Evolutionary conservation across 2,329 filamentous ascomycete species (phyloP).

Genomic region (Daldinia sp.): DNA sequence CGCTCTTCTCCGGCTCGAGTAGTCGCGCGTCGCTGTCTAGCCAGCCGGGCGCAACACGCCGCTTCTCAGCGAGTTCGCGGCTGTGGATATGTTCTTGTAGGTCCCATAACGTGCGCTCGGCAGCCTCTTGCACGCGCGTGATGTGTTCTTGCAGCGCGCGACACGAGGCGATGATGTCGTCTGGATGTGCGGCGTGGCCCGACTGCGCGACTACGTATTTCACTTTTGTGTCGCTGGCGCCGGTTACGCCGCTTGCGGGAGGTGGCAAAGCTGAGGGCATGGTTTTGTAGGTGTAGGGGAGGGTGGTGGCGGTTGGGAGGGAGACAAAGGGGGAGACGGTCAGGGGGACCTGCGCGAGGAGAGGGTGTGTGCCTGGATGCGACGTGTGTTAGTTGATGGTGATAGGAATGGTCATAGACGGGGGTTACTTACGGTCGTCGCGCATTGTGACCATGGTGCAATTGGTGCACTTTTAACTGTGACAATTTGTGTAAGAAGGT

Average conservation of each 20-base stretch:
- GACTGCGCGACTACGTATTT: constrained; percentile 81
- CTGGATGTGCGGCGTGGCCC: constrained; percentile 84
- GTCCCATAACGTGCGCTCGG: constrained; percentile 69
- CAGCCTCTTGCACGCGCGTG: constrained; percentile 71
- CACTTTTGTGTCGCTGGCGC: constrained; percentile 57
- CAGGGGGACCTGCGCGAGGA: constrained; percentile 90
- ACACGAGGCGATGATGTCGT: constrained; percentile 85
- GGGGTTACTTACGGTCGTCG: constrained; percentile 49
- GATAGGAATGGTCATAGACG: not conserved
- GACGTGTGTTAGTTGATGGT: not conserved
- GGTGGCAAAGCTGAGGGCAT: constrained; percentile 87
- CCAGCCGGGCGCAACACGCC: constrained; percentile 81
- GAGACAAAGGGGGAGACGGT: constrained; percentile 95
- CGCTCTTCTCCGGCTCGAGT: constrained; percentile 69
- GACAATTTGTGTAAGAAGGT: not conserved
- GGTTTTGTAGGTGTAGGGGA: constrained; percentile 94
- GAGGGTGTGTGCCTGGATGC: constrained; percentile 76
- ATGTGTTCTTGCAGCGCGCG: constrained; percentile 80
- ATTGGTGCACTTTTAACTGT: not conserved
- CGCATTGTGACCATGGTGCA: constrained; percentile 47
- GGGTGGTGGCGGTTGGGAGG: constrained; percentile 86
- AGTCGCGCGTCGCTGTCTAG: constrained; percentile 76
- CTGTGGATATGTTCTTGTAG: constrained; percentile 74
- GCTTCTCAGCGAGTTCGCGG: constrained; percentile 79
- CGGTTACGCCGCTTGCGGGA: constrained; percentile 65